Evolutionary conservation across 2,329 filamentous ascomycete species (phyloP).

Genomic region (Venturia oleaginea): DNA sequence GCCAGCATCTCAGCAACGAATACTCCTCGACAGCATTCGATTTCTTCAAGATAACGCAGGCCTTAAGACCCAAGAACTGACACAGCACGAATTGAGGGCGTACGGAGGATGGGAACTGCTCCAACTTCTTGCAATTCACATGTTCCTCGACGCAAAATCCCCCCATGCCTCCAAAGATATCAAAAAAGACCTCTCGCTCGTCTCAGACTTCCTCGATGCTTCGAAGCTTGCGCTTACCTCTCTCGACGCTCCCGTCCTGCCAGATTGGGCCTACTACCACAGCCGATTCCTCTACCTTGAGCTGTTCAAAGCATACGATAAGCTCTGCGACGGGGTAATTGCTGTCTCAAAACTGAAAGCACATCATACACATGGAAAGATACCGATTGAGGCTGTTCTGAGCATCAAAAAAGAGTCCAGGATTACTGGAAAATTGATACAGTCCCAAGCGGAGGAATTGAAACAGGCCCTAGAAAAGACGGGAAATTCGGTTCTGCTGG

Average conservation of each 20-base stretch:
- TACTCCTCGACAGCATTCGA: background rate
- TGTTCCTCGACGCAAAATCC: background rate
- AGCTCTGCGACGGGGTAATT: background rate
- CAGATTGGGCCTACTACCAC: slow-evolving; percentile 5
- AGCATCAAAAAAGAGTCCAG: slow-evolving; percentile 7
- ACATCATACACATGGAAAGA: slow-evolving; percentile 5
- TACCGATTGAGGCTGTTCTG: slow-evolving; percentile 7
- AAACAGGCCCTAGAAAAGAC: slow-evolving; percentile 19
- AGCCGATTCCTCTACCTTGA: slow-evolving; percentile 11
- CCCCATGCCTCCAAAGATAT: background rate
- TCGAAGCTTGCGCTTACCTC: slow-evolving; percentile 1
- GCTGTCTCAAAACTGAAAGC: slow-evolving; percentile 11
- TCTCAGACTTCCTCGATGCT: background rate
- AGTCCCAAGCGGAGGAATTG: background rate
- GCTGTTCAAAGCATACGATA: background rate
- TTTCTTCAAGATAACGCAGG: background rate
- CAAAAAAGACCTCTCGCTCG: background rate
- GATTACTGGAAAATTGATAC: slow-evolving; percentile 6
- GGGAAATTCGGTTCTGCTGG: slow-evolving; percentile 21
- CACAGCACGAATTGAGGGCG: background rate
- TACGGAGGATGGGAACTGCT: background rate
- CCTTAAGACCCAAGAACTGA: background rate
- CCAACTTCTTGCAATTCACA: background rate
- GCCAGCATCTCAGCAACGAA: background rate
- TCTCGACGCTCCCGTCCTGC: background rate